Base-by-base conservation (phyloP, 352 stramenopile species). In the Aphanomyces astaci region DNA sequence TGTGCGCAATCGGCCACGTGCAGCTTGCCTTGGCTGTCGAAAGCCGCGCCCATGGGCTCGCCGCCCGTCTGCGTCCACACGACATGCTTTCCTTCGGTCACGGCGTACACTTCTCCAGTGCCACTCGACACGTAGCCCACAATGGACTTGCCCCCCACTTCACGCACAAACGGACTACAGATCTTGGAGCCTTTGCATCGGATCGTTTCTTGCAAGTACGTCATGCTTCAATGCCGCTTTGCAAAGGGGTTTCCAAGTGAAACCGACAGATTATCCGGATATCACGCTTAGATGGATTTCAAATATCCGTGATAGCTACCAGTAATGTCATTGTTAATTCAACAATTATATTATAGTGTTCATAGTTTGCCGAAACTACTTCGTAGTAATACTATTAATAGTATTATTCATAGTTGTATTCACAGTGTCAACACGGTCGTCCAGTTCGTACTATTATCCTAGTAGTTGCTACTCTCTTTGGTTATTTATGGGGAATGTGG, bases 1-100 rank as follows among this genome's bases (percentile, higher is more conserved):
- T 93, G 84, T 0, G 79, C 87, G 17, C 76, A 81, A 75, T 95
- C 87, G 0, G 83, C 79, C 15, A 93, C 52, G 65, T 92, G 83
- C 24, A 95, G 66, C 4, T 78, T 76, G 0, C 82, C 84, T 48
- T 71, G 66, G 17, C 60, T 63, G 60, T 95, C 86, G 49, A 95
- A 84, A 22, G 81, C 75, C 2, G 84, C 83, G 22, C 84, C 86
- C 4, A 80, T 72, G 0, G 84, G 86, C 57, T 90, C 78, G 15
- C 87, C 86, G 3, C 86, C 82, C 0, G 87, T 87, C 73, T 82
- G 89, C 7, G 77, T 79, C 52, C 89, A 64, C 22, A 70, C 72
- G 27, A 66, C 74, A 69, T 90, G 85, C n/a, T 63, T 69, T 31
- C 79, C 76, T 66, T 79, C 78, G 2, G 72, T 68, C 45, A 55